Evolutionary conservation across 495 filamentous ascomycete genomes (phyloP).

Genomic region (Wilcoxina mikolae): DNA sequence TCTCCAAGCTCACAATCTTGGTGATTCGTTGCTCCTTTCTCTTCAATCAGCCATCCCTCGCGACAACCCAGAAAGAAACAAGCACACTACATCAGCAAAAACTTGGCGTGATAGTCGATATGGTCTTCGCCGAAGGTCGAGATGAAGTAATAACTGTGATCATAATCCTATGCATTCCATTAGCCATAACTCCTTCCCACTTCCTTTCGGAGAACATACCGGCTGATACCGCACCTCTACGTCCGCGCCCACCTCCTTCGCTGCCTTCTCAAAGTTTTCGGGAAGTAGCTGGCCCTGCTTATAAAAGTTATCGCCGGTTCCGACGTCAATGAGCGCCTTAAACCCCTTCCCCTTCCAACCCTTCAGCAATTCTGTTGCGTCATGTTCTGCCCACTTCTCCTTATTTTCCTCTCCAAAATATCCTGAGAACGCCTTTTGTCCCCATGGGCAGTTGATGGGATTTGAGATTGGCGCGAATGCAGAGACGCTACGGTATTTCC

Average conservation of each 20-base stretch:
- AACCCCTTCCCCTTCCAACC: slow-evolving; percentile 47
- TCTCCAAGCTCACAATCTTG: too few relatives aligned
- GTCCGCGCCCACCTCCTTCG: slow-evolving; percentile 50
- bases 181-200: neutral
- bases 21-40: too few relatives aligned
- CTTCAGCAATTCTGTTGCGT: slow-evolving; percentile 81
- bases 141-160: slow-evolving; percentile 95
- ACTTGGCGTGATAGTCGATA: slow-evolving; percentile 77
- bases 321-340: slow-evolving; percentile 38
- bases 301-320: slow-evolving; percentile 90
- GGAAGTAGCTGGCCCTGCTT: slow-evolving; percentile 82
- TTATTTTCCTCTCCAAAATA: slow-evolving; percentile 65
- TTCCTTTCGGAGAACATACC: slow-evolving; percentile 29
- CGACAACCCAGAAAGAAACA: too few relatives aligned
- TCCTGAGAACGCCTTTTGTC: slow-evolving; percentile 82
- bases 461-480: slow-evolving; percentile 91
- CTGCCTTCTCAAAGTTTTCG: slow-evolving; percentile 78
- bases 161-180: slow-evolving; percentile 49
- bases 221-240: slow-evolving; percentile 67
- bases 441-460: slow-evolving; percentile 76
- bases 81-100: slow-evolving; percentile 44
- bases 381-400: slow-evolving; percentile 69
- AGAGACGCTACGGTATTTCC: slow-evolving; percentile 68
- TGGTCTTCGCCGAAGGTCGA: slow-evolving; percentile 79
- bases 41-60: too few relatives aligned